phyloP scores from a whole-genome alignment of 768 basidiomycete genomes.

The Pulveroboletus sp. region DNA sequence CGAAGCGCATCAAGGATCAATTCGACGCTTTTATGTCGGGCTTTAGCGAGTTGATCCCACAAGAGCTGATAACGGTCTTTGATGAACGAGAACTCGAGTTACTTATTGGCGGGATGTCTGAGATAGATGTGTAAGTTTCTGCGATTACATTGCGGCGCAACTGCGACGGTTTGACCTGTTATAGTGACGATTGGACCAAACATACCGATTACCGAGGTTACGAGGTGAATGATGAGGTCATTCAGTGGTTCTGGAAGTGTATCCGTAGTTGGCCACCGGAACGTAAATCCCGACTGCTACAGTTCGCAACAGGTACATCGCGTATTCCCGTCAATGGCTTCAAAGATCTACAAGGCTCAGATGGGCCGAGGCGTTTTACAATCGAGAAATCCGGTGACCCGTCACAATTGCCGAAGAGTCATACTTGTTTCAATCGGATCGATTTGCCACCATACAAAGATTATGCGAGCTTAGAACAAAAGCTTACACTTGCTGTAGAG shows the following conservation, averaged over 20 bases:
- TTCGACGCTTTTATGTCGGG: constrained; percentile 99
- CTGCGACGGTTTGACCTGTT: not conserved
- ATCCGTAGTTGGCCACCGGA: constrained; percentile 97
- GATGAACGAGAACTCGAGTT: constrained; percentile 97
- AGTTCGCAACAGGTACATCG: constrained; percentile 96
- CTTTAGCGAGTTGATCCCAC: constrained; percentile 98
- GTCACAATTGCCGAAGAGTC: constrained; percentile 92
- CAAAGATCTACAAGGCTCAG: constrained; percentile 97
- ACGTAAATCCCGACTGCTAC: constrained; percentile 91
- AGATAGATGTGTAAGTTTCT: constrained; percentile 87
- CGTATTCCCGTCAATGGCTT: constrained; percentile 98
- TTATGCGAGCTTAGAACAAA: constrained; percentile 90
- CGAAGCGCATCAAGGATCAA: constrained; percentile 95
- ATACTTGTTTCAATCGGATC: constrained; percentile 94
- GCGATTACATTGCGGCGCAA: not conserved
- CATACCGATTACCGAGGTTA: constrained; percentile 99
- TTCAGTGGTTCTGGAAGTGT: constrained; percentile 99
- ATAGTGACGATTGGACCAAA: constrained; percentile 95
- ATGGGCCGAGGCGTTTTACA: constrained; percentile 94
- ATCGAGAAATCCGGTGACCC: constrained; percentile 99
- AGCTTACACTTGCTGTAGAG: constrained; percentile 92
- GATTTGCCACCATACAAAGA: constrained; percentile 98
- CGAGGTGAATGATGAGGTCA: constrained; percentile 91
- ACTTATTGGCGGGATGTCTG: constrained; percentile 98
- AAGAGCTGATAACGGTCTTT: constrained; percentile 96